Evolutionary conservation across 352 stramenopile species (phyloP), one percentile per base, ranked within the genome.

Genomic region (Saprolegnia diclina): DNA sequence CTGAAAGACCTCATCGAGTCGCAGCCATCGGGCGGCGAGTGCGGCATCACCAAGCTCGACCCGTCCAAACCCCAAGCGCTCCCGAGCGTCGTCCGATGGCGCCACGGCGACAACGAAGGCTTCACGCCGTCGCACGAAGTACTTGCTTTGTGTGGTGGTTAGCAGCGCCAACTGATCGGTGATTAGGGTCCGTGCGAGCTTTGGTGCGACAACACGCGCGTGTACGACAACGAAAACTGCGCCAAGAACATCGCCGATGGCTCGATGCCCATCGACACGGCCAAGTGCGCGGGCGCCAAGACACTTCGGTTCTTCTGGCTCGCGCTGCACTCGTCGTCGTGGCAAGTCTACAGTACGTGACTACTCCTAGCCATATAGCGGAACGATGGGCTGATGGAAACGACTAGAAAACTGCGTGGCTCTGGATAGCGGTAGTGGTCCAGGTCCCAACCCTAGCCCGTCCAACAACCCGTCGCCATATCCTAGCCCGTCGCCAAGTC

Each of bases 151-250:
- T n/a, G n/a, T n/a, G n/a, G n/a, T n/a, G n/a, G n/a, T n/a, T n/a
- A n/a, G n/a, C n/a, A n/a, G n/a, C n/a, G n/a, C n/a, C n/a, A n/a
- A n/a, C 13, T 48, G 42, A 48, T 10, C 11, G 10, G 11, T 48
- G 42, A n/a, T n/a, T 74, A 80, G 40, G 78, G 78, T n/a, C 78
- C 78, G 19, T 83, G 75, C 18, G 78, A 85, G 62, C 64, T 83
- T 54, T 85, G 78, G 77, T 83, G 76, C 55, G 78, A 85, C 62
- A 73, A 83, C 24, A 72, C 54, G 37, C 56, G 78, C 5, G 76
- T 72, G 16, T 85, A 81, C 56, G 65, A 71, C 56, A 73, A 83
- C 65, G 54, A 77, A 13, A 79, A 83, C 70, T 81, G 75, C 63
- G 74, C 77, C 14, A 67, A 73, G 13, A 74, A 80, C 65, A 75